A percentile compares a stretch with the other conserved stretches of the same genome.
Conservation (phyloP, 805 yeast species). For the Candida xiaguanensis region DNA sequence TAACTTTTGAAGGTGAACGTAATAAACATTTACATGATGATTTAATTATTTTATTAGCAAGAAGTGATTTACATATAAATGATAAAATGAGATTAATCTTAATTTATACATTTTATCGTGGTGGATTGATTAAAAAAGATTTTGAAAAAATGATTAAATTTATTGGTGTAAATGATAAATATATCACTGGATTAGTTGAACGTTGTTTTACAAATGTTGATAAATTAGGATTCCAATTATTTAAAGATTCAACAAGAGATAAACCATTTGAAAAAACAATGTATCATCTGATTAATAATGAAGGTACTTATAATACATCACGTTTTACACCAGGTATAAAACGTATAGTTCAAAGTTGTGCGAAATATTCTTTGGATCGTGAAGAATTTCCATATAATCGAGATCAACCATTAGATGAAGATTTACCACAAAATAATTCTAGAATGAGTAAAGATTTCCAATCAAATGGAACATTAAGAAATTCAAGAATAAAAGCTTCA, state of each 20-base stretch:
- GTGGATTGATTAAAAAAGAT: conserved; percentile 76
- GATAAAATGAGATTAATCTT: conserved; percentile 76
- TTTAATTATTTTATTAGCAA: conserved; percentile 51
- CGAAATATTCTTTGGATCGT: conserved; percentile 52
- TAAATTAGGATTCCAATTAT: conserved; percentile 54
- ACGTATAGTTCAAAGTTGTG: conserved; percentile 49
- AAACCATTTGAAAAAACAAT: conserved; percentile 47
- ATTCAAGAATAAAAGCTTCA: conserved; percentile 68
- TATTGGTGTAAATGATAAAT: conserved; percentile 40
- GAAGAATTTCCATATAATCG: conserved; percentile 68
- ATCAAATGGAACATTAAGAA: conserved; percentile 48
- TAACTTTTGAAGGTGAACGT: conserved; percentile 62
- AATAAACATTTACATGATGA: conserved; percentile 58
- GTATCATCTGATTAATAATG: conserved; percentile 54
- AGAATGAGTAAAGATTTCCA: conserved; percentile 7
- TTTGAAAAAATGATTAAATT: conserved; percentile 63
- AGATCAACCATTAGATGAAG: conserved; percentile 63
- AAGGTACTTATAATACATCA: conserved; percentile 58
- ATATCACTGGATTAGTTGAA: conserved; percentile 57
- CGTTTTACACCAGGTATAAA: conserved; percentile 71
- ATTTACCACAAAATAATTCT: conserved; percentile 21
- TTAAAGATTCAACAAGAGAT: conserved; percentile 38
- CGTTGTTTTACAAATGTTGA: conserved; percentile 40
- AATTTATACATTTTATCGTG: conserved; percentile 74
- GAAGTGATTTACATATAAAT: conserved; percentile 46